Percentiles rank a stretch among this genome's conserved stretches.
phyloP scores from a whole-genome alignment of 495 filamentous ascomycete species.

The Hyaloscypha bicolor region DNA sequence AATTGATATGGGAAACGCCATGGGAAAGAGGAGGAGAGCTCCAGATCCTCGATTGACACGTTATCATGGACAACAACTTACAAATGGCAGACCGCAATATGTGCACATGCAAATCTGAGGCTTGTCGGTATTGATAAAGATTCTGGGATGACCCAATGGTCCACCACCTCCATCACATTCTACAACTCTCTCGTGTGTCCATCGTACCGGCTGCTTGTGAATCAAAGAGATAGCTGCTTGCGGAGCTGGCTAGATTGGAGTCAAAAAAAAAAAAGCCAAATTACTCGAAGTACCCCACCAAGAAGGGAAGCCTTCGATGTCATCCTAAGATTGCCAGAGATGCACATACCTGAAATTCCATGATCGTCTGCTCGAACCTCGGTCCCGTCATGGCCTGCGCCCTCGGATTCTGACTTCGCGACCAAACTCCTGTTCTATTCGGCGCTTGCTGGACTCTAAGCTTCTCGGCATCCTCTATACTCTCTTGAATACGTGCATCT shows the following conservation, averaged over 20 bases:
- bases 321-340: background rate
- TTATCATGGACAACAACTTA: conserved; percentile 49
- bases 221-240: conserved; percentile 92
- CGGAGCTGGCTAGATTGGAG: conserved; percentile 69
- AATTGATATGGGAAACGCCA: background rate
- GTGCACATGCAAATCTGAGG: conserved; percentile 85
- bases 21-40: background rate
- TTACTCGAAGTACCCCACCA: background rate
- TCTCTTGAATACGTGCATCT: conserved; percentile 50
- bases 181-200: conserved; percentile 79
- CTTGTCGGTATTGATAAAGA: conserved; percentile 99
- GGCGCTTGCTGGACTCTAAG: conserved; percentile 75
- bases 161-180: conserved; percentile 94
- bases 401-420: conserved; percentile 77
- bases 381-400: conserved; percentile 86
- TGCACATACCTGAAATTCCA: conserved; percentile 74
- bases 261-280: conserved; percentile 23
- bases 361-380: conserved; percentile 94
- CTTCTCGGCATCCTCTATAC: conserved; percentile 60
- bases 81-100: conserved; percentile 95
- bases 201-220: conserved; percentile 91
- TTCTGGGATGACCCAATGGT: conserved; percentile 83
- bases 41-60: background rate
- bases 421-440: conserved; percentile 81
- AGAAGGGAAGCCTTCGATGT: background rate